Base-by-base conservation (phyloP, 1,284 basidiomycete species). In the Ganoderma leucocontextum region DNA sequence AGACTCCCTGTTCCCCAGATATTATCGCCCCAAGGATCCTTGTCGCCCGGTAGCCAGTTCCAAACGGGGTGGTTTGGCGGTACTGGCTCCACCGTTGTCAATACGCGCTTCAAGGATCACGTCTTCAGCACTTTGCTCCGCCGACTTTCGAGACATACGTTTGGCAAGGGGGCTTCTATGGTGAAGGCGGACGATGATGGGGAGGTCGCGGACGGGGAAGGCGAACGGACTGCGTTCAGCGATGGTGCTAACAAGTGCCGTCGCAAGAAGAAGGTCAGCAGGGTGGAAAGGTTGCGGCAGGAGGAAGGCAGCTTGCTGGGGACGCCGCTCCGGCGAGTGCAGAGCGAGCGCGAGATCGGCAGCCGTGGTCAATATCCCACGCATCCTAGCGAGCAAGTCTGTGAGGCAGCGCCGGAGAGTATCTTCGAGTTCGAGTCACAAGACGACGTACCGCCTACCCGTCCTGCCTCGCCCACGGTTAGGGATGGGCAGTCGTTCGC, bases 51-150 rank as follows among this genome's bases (percentile, higher is more conserved):
- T 19, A 66, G 68, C 44, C 66, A 69, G 55, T 73, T 71, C 41
- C 64, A 73, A 42, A 72, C 64, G 35, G 77, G 86, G 69, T 84
- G 85, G 85, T 95, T 94, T 74, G 93, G 92, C 47, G 96, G 96
- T 3, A 94, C 91, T 0, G 96, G 96, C 0, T 95, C 94, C 17
- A 98, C 96, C 1, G 89, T 91, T 58, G 96, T 98, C 66, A 98
- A 98, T 79, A 95, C 93, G 53, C 94, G 90, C 78, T 83, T 98
- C 68, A 96, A 96, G 80, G 95, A 98, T 76, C 95, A 97, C 73
- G 94, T 98, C 58, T 96, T 98, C 78, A 92, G 89, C 65, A 93
- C 93, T 15, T 90, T 98, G 39, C 82, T 98, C 68, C 88, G 90
- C 59, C 86, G 91, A 39, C 88, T 95, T 9, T 75, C 72, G 67